Base-by-base conservation (phyloP, 805 yeast genomes). In the Cyberlindnera subsufficiens region DNA sequence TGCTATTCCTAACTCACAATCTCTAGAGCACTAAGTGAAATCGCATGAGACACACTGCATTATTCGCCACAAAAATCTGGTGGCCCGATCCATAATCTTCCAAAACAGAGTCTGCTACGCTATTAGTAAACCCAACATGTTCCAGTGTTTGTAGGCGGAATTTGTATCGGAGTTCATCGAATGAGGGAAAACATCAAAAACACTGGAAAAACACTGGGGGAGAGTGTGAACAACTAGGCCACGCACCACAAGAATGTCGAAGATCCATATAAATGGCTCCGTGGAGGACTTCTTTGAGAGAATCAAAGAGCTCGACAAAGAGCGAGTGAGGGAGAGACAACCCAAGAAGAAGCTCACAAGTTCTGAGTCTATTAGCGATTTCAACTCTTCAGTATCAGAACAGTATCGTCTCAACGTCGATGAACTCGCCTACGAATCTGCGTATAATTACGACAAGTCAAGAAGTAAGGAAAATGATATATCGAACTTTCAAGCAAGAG, bases 381-480 rank as follows among this genome's bases (percentile, higher is more conserved):
- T 50, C 42, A 52, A 52, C 19, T 32, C 44, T 40, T 54, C 61
- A 31, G 72, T 76, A 16, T 69, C 82, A 4, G 52, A 53, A 20
- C 67, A 68, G 8, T 74, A 72, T 38, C 77, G 80, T 58, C 42
- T 55, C 9, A 43, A 51, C 27, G 59, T 70, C 42, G 65, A 63
- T 47, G 64, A 67, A 6, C 68, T 83, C 52, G 72, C 80, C 66
- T 71, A 69, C 43, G 90, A 84, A 61, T 61, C 68, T 39, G 74
- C 82, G 4, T 85, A 91, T 64, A 80, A 78, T 50, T 55, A 60
- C 7, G 66, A 67, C 9, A 62, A 66, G 29, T 89, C 68, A 3
- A 35, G 40, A 19, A 47, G 35, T 33, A 30, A 38, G n/a, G 38
- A 36, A 19, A 29, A 32, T 17, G 17, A 16, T 35, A 4, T 15